Evolutionary conservation across 1,139 yeast genomes (phyloP), one percentile per base, ranked within the genome.

Genomic region (Meyerozyma athensensis): DNA sequence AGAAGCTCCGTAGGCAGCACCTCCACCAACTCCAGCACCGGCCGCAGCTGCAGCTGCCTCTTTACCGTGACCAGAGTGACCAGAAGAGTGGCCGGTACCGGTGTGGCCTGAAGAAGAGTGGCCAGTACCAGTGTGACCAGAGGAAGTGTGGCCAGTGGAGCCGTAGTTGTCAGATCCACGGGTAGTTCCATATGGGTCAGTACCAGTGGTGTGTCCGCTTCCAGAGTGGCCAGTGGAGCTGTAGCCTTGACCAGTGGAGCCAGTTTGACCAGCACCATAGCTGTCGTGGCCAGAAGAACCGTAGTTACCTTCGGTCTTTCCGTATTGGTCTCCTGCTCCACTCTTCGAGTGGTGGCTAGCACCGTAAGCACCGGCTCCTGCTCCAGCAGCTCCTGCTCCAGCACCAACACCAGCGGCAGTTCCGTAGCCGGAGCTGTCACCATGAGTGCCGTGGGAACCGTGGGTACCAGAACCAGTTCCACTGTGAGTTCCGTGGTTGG

Each of bases 1-100:
- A 33, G 37, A 26, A 7, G 39, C n/a, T 10, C 36, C 20, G 20
- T 24, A 10, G 21, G 30, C 17, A 7, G 22, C 13, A 5, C 12
- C 7, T 12, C 35, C 35, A 14, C 42, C 54, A 21, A 42, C 46
- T 16, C 41, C 39, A 32, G 48, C 53, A 19, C 52, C 31, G 9
- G 39, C 12, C n/a, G 47, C 49, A 13, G 34, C 32, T 13, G 38
- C 43, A 32, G 40, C 39, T n/a, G 46, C 37, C 19, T 36, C 45
- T 7, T 30, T 34, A 14, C 46, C 46, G 35, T 38, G 36, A 14
- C 26, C 26, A 3, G 26, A 4, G 23, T 22, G 26, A 13, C 26
- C 26, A 2, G 28, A 24, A 12, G 28, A 39, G 34, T 33, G 34
- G 19, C 36, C 36, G 16, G 37, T 35, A 13, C 19, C 20, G 14